Conservation (phyloP, 2,329 filamentous ascomycete genomes). For the Chaetomium strumarium region DNA sequence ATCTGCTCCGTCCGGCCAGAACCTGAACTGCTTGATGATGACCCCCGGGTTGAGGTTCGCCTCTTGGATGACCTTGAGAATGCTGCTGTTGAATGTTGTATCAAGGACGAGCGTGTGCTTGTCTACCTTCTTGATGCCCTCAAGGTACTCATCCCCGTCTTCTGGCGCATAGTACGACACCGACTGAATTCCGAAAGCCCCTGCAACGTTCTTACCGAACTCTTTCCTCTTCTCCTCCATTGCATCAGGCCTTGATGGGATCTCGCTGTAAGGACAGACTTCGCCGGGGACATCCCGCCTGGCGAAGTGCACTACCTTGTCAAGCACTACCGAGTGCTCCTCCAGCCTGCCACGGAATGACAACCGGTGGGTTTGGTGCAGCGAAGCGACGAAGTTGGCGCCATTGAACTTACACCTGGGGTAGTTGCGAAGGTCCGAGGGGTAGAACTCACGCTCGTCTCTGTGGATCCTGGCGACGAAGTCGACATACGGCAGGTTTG, state of each 20-base stretch:
- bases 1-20: slow-evolving; percentile 16
- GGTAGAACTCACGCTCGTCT: slow-evolving; percentile 2
- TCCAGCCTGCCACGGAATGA: background rate
- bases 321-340: slow-evolving; percentile 1
- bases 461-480: slow-evolving; percentile 1
- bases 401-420: too few species aligned
- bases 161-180: background rate
- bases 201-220: slow-evolving; percentile 6
- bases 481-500: background rate
- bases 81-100: slow-evolving; percentile 14
- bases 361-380: background rate
- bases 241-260: background rate
- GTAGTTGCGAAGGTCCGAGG: too few species aligned
- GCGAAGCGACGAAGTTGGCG: background rate
- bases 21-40: slow-evolving; percentile 15
- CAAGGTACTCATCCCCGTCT: background rate
- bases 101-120: slow-evolving; percentile 7
- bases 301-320: slow-evolving; percentile 12
- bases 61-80: slow-evolving; percentile 11
- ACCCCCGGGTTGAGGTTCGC: slow-evolving; percentile 3
- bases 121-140: slow-evolving; percentile 14
- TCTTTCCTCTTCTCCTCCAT: background rate
- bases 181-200: background rate
- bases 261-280: too few species aligned
- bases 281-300: background rate